These are phyloP conservation scores for Exidia glandulosa DNA, from an alignment of 768 basidiomycete genomes.

Conservation along the genomic window DNA sequence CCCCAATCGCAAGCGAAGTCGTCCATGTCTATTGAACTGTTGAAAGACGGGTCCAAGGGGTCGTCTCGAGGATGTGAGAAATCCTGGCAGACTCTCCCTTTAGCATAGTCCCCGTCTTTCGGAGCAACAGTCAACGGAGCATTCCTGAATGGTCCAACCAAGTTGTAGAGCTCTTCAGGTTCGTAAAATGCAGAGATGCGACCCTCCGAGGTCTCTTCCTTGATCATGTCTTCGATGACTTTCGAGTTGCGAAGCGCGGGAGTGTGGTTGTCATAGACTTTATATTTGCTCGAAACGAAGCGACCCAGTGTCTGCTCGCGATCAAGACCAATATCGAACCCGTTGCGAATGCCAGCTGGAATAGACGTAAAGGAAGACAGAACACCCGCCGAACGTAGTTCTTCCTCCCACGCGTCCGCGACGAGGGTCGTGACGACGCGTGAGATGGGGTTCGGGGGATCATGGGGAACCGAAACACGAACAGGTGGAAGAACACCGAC, in stretches of 20 bases:
- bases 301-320: no score
- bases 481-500: no score
- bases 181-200: background rate
- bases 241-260: background rate
- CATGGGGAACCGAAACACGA: no score
- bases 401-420: no score
- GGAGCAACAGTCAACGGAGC: slow-evolving; percentile 19
- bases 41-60: slow-evolving; percentile 18
- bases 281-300: background rate
- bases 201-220: background rate
- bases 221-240: background rate
- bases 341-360: no score
- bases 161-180: slow-evolving; percentile 10
- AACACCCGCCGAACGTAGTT: no score
- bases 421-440: no score
- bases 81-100: slow-evolving; percentile 15
- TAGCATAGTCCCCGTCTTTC: slow-evolving; percentile 2
- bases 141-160: slow-evolving; percentile 20
- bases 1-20: slow-evolving; percentile 12
- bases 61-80: slow-evolving; percentile 19
- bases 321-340: no score
- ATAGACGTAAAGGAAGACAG: no score
- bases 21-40: slow-evolving; percentile 20
- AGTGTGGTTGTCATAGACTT: background rate
- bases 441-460: no score